phyloP scores from a whole-genome alignment of 495 filamentous ascomycete species.

The Tuber microsphaerosporum region DNA sequence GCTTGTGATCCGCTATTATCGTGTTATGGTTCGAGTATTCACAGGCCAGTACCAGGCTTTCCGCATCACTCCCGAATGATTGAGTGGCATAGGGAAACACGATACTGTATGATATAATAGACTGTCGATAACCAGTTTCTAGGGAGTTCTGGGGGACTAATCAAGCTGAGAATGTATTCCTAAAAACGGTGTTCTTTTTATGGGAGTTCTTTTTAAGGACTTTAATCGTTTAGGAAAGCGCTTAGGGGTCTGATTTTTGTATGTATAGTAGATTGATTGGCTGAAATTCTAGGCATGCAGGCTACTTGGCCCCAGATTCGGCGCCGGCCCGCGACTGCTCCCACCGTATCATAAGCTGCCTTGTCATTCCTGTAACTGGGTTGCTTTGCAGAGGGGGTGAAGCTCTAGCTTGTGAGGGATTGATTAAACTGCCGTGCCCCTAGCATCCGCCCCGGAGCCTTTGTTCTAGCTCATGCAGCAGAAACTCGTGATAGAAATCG shows the following conservation, averaged over 20 bases:
- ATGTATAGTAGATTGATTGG: not conserved
- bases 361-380: not conserved
- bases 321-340: not conserved
- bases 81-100: not conserved
- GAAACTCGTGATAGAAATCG: not conserved
- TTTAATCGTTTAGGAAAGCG: not conserved
- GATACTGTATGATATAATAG: not conserved
- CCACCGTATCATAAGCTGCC: not conserved
- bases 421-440: not conserved
- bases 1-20: not conserved
- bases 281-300: not conserved
- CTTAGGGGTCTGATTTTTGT: not conserved
- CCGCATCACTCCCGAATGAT: not conserved
- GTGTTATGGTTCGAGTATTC: not conserved
- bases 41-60: not conserved
- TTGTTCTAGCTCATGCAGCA: not conserved
- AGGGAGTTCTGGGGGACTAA: not conserved
- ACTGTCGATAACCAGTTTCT: not conserved
- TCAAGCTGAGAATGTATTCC: not conserved
- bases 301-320: not conserved
- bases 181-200: not conserved
- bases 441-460: not conserved
- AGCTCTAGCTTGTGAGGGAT: not conserved
- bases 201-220: not conserved
- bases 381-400: not conserved